These are phyloP conservation scores for Cucurbita moschata DNA, from an alignment of 306 rosid genomes.

Conservation along the genomic window DNA sequence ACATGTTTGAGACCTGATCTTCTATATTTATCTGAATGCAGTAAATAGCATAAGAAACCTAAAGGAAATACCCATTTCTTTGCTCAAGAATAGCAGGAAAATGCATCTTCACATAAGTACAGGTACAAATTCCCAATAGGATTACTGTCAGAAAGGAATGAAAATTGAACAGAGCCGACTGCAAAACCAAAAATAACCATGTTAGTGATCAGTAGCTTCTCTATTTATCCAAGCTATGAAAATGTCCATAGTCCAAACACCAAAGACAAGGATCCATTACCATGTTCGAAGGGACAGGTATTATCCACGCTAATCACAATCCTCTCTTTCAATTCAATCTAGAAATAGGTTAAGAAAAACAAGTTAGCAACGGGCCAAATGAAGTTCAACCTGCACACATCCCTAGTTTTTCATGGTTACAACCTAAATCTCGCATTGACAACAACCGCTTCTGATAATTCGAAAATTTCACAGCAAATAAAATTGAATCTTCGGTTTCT, in stretches of 20 bases:
- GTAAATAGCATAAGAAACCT: not conserved
- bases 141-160: constrained; percentile 75
- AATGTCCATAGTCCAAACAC: not conserved
- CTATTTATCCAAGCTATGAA: not conserved
- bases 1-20: not conserved
- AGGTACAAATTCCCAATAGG: constrained; percentile 57
- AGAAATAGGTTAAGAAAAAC: not conserved
- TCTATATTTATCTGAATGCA: not conserved
- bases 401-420: not conserved
- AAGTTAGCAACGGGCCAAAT: not conserved
- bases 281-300: not conserved
- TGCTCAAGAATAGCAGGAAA: constrained; percentile 63
- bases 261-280: not conserved
- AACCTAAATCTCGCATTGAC: not conserved
- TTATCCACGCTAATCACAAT: not conserved
- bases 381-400: not conserved
- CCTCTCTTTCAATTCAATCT: constrained; percentile 5
- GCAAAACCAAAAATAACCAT: constrained; percentile 3
- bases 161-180: constrained; percentile 82
- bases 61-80: constrained; percentile 41
- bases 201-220: not conserved
- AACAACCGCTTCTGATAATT: not conserved
- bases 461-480: not conserved
- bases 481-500: not conserved
- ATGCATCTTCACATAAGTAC: constrained; percentile 72